A percentile compares a stretch with the other conserved stretches of the same genome.
These are phyloP conservation scores for Rhizopogon vesiculosus DNA, from an alignment of 768 basidiomycete genomes.

Conservation along the genomic window DNA sequence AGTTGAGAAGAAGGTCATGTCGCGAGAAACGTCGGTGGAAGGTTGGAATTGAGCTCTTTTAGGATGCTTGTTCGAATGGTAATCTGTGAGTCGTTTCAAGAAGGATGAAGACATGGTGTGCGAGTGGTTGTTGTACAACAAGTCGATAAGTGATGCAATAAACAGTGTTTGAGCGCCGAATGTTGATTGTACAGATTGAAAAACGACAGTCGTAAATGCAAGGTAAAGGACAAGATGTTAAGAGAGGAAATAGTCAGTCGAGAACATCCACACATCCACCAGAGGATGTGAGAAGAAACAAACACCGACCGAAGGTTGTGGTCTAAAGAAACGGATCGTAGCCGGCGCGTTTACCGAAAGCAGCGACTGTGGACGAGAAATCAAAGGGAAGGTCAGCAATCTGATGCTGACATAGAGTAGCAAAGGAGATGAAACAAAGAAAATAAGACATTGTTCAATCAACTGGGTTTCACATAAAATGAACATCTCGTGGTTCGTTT, in stretches of 20 bases:
- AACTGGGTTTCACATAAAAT: constrained; percentile 7
- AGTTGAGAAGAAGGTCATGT: constrained; percentile 54
- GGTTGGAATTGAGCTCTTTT: constrained; percentile 31
- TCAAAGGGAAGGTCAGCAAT: constrained; percentile 15
- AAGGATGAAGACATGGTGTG: constrained; percentile 25
- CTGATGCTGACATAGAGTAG: constrained; percentile 5
- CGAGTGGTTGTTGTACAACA: constrained; percentile 13
- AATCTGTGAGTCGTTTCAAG: constrained; percentile 38
- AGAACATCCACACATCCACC: neutral
- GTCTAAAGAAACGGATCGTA: constrained; percentile 18
- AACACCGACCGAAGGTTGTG: constrained; percentile 21
- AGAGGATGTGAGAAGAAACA: constrained; percentile 19
- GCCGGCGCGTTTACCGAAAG: constrained; percentile 15
- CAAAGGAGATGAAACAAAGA: constrained; percentile 13
- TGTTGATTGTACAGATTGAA: constrained; percentile 8
- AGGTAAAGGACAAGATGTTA: neutral
- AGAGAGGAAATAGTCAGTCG: constrained; percentile 11
- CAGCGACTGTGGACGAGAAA: constrained; percentile 15
- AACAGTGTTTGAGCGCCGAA: constrained; percentile 12
- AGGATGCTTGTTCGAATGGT: constrained; percentile 40
- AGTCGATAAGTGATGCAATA: constrained; percentile 16
- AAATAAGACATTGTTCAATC: constrained; percentile 17
- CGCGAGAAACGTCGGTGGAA: constrained; percentile 24
- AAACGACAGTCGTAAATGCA: neutral
- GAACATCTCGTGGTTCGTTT: constrained; percentile 22